Evolutionary conservation across 2,329 filamentous ascomycete species (phyloP), one percentile per base, ranked within the genome.

Genomic region (Graphilbum fragrans): DNA sequence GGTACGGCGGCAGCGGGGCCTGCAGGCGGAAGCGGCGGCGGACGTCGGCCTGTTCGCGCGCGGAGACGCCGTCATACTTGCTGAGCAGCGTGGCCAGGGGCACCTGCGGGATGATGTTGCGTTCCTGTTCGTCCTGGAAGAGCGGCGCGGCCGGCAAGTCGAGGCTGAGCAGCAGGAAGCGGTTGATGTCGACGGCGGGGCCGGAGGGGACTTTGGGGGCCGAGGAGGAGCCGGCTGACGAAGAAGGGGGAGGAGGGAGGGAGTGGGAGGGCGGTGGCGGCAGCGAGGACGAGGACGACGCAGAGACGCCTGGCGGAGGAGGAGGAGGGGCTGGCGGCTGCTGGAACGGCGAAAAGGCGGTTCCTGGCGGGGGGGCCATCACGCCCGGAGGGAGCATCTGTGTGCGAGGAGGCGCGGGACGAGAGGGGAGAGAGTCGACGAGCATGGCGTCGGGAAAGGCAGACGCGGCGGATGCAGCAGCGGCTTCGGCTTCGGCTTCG

Each of bases 91-190:
- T 78, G 12, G 81, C 82, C 7, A 98, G 74, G 1, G 90, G 84
- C 44, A 88, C 81, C 56, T 92, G 85, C 1, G 92, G 92, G 58
- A 98, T 98, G 62, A 95, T 95, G 63, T 95, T 96, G 62, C 83
- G 81, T 57, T 94, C 84, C 42, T 90, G 71, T 54, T 94, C 86
- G 63, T 95, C 92, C 58, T 96, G 90, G 69, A 98, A 98, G 10
- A 98, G 76, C 0, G 92, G 92, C 4, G 90, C 84, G 0, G 90
- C 72, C 0, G 92, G 92, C 6, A 98, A 74, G 61, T 98, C 92
- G 37, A 98, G 75, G 0, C 92, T 96, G 11, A 98, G 74, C 50
- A 98, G 82, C 54, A 95, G 74, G 67, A 92, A 98, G 34, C 86
- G 84, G 20, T 74, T 80, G 31, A 77, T 69, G 50, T 88, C 79